phyloP scores from a whole-genome alignment of 768 basidiomycete genomes.

The Suillus clintonianus region DNA sequence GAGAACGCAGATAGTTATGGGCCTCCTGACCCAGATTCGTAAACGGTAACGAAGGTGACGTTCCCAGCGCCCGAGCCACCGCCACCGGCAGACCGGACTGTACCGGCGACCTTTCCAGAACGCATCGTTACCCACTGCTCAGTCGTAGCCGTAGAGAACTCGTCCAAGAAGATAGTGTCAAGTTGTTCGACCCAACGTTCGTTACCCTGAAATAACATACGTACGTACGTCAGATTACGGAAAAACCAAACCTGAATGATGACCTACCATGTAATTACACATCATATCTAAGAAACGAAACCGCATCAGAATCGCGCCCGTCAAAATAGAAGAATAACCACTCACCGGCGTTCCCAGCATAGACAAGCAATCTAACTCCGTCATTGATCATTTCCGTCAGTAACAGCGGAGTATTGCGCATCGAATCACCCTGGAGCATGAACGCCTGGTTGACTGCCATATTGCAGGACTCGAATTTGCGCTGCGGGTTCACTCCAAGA shows the following conservation, averaged over 20 bases:
- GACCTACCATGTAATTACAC: constrained; percentile 79
- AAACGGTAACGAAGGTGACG: constrained; percentile 76
- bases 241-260: constrained; percentile 2
- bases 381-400: constrained; percentile 80
- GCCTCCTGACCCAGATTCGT: constrained; percentile 73
- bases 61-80: constrained; percentile 73
- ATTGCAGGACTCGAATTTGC: constrained; percentile 72
- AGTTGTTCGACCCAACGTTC: constrained; percentile 72
- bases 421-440: constrained; percentile 78
- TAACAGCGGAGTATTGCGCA: constrained; percentile 79
- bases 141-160: constrained; percentile 52
- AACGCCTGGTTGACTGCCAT: constrained; percentile 82
- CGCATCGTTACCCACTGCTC: constrained; percentile 58
- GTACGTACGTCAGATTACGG: background rate
- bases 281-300: constrained; percentile 71
- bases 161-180: constrained; percentile 58
- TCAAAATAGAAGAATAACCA: background rate
- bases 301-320: constrained; percentile 14
- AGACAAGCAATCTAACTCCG: constrained; percentile 84
- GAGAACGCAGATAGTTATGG: background rate
- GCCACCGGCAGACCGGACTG: constrained; percentile 70
- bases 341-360: constrained; percentile 83
- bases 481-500: constrained; percentile 66
- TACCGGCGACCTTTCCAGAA: constrained; percentile 61
- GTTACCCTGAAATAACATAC: constrained; percentile 57